Percentiles rank a stretch among this genome's conserved stretches.
Conservation (phyloP, 495 filamentous ascomycete genomes). For the Talaromyces proteolyticus region DNA sequence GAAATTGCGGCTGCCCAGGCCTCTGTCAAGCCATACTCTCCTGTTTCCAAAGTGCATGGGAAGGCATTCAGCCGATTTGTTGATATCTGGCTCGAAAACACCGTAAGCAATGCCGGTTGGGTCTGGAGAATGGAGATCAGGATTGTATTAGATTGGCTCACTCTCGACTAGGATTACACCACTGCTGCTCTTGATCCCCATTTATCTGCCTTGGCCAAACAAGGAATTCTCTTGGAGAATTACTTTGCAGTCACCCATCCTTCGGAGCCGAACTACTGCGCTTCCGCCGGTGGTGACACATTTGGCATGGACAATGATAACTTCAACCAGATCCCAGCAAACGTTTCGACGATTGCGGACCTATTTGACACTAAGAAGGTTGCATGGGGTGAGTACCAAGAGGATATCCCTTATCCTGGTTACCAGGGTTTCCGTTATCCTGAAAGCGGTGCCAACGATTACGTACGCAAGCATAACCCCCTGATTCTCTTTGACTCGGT, state of each 20-base stretch:
- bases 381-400: constrained; percentile 64
- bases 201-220: constrained; percentile 48
- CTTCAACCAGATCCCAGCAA: constrained; percentile 48
- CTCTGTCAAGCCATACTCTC: constrained; percentile 30
- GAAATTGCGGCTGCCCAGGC: constrained; percentile 4
- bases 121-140: constrained; percentile 9
- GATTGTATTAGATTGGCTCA: background rate
- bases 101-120: constrained; percentile 35
- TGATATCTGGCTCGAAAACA: constrained; percentile 71
- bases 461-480: constrained; percentile 74
- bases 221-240: constrained; percentile 61
- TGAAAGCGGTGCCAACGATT: constrained; percentile 51
- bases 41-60: constrained; percentile 55
- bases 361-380: constrained; percentile 62
- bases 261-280: constrained; percentile 68
- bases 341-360: constrained; percentile 64
- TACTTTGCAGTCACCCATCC: constrained; percentile 60
- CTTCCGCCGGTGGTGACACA: constrained; percentile 54
- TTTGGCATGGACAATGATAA: constrained; percentile 68
- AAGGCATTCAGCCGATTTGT: constrained; percentile 62
- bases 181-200: constrained; percentile 44
- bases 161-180: constrained; percentile 44
- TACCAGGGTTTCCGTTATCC: constrained; percentile 56
- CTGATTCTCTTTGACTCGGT: constrained; percentile 55
- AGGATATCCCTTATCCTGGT: constrained; percentile 62